Conservation (phyloP, 345 rosid species). For the Reutealis trisperma region DNA sequence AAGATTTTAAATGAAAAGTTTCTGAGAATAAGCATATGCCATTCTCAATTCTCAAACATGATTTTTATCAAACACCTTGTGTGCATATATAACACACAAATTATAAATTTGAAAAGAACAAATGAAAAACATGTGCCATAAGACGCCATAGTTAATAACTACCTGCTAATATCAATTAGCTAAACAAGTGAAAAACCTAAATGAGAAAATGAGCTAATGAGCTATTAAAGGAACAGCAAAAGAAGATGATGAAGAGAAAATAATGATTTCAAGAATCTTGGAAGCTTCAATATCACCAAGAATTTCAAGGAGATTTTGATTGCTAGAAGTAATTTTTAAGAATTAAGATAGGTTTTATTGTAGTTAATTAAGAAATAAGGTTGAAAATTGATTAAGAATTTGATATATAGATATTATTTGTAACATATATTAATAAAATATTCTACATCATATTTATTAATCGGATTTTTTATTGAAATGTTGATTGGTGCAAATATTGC, state of each 20-base stretch:
- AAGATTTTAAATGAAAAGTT: background rate
- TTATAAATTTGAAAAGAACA: background rate
- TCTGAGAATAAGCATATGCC: background rate
- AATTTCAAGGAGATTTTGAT: too few relatives aligned
- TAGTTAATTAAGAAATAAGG: too few relatives aligned
- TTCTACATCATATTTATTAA: too few relatives aligned
- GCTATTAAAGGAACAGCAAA: background rate
- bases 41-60: constrained; percentile 19
- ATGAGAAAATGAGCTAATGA: too few relatives aligned
- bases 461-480: too few relatives aligned
- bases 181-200: background rate
- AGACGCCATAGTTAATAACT: too few relatives aligned
- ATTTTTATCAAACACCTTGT: constrained; percentile 51
- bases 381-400: too few relatives aligned
- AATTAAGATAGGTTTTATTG: too few relatives aligned
- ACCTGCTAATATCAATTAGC: constrained; percentile 34
- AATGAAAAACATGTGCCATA: constrained; percentile 36
- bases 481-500: too few relatives aligned
- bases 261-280: constrained; percentile 39
- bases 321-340: constrained; percentile 46
- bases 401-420: too few relatives aligned
- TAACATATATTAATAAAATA: too few relatives aligned
- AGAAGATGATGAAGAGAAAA: background rate
- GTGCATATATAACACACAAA: constrained; percentile 13
- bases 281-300: constrained; percentile 52